phyloP scores from a whole-genome alignment of 1,284 basidiomycete species.

The Pseudozyma tsukubaensis region DNA sequence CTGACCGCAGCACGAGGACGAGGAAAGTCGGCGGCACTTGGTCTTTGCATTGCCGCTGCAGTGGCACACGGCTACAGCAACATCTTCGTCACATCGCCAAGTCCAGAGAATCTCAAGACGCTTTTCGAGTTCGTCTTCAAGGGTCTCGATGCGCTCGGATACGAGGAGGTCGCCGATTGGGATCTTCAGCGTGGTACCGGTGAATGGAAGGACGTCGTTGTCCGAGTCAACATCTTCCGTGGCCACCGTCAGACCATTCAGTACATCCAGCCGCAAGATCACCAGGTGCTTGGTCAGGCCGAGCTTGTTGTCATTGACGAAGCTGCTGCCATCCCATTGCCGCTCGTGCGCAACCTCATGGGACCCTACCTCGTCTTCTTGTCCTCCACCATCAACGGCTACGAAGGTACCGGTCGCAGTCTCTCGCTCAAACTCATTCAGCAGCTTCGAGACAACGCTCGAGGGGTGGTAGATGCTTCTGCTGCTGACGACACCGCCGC shows the following conservation, averaged over 20 bases:
- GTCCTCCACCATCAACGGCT: conserved; percentile 98
- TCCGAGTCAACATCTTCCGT: conserved; percentile 93
- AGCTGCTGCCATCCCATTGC: conserved; percentile 96
- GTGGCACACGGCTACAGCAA: conserved; percentile 96
- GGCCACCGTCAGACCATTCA: conserved; percentile 59
- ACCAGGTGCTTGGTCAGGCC: conserved; percentile 95
- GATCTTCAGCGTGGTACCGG: conserved; percentile 96
- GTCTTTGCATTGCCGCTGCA: conserved; percentile 91
- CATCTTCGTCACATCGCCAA: conserved; percentile 97
- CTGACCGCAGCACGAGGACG: conserved; percentile 94
- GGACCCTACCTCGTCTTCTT: conserved; percentile 98
- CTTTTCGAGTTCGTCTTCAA: conserved; percentile 99
- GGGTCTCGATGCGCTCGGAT: conserved; percentile 91
- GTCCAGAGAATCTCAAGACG: conserved; percentile 96
- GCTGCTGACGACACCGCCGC: conserved; percentile 71
- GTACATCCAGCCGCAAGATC: conserved; percentile 97
- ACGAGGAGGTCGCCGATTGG: conserved; percentile 97
- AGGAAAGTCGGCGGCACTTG: conserved; percentile 95
- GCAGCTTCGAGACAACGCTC: conserved; percentile 84
- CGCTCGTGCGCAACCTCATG: conserved; percentile 91
- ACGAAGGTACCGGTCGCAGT: conserved; percentile 97
- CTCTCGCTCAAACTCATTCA: conserved; percentile 97
- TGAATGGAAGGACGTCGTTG: conserved; percentile 95
- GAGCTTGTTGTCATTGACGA: conserved; percentile 98
- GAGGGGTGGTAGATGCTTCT: conserved; percentile 68